Percentiles rank a stretch among this genome's conserved stretches.
Conservation (phyloP, 306 rosid species). For the Medicago arabica region DNA sequence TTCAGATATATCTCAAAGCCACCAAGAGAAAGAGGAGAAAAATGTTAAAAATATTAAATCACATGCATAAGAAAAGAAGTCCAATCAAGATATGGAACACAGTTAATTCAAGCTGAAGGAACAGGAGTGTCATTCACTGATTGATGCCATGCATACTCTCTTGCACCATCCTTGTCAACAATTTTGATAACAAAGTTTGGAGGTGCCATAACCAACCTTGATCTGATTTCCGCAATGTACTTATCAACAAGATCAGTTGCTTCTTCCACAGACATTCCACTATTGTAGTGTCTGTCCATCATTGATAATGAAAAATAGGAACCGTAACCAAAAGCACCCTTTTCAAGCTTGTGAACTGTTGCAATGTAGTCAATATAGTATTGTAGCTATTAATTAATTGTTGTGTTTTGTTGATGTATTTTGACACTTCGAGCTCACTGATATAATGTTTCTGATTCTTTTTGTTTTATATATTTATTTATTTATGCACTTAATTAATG, state of each 20-base stretch:
- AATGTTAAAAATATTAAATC: background rate
- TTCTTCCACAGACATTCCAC: constrained; percentile 82
- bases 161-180: constrained; percentile 93
- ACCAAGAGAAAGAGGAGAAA: constrained; percentile 8
- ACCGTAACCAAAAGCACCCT: constrained; percentile 96
- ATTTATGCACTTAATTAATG: too few relatives aligned
- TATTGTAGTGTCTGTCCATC: constrained; percentile 94
- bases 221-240: constrained; percentile 78
- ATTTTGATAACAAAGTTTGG: constrained; percentile 94
- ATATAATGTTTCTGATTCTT: too few relatives aligned
- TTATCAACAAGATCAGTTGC: constrained; percentile 82
- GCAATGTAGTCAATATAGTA: constrained; percentile 35
- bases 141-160: constrained; percentile 84
- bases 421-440: too few relatives aligned
- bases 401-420: too few relatives aligned
- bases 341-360: constrained; percentile 96
- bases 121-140: constrained; percentile 55
- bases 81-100: background rate
- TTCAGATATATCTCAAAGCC: constrained; percentile 19
- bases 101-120: constrained; percentile 53
- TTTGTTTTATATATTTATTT: too few relatives aligned
- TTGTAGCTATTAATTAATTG: too few relatives aligned
- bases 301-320: constrained; percentile 84
- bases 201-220: constrained; percentile 84
- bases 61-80: constrained; percentile 24